Evolutionary conservation across 2,329 filamentous ascomycete genomes (phyloP).

Genomic region (Arthrobotrys megalospora): DNA sequence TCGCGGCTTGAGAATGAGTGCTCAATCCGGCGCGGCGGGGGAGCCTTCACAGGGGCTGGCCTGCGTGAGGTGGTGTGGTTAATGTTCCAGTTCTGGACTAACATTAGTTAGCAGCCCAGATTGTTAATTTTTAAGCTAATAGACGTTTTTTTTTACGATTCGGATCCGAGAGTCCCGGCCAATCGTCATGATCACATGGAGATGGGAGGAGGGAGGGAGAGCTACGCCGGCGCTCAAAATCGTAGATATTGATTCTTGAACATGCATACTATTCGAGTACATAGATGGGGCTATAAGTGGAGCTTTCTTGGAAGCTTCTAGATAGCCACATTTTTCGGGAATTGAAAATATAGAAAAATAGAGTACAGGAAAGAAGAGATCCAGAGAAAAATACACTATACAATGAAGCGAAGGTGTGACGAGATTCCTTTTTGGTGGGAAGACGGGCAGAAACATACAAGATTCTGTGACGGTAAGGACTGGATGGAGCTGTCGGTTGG

Average conservation of each 20-base stretch:
- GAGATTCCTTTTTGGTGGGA: conserved; percentile 1
- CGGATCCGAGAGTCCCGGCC: background rate
- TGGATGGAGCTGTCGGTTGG: background rate
- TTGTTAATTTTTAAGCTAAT: conserved; percentile 11
- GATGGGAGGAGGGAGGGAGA: no score
- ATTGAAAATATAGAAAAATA: conserved; percentile 1
- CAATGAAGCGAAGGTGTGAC: conserved; percentile 34
- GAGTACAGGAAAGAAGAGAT: conserved; percentile 28
- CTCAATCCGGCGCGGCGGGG: conserved; percentile 10
- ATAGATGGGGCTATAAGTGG: background rate
- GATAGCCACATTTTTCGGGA: background rate
- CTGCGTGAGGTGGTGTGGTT: background rate
- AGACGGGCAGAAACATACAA: conserved; percentile 7
- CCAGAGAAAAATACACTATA: conserved; percentile 16
- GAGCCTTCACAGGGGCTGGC: conserved; percentile 2
- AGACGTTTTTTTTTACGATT: conserved; percentile 5
- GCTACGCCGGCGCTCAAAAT: background rate
- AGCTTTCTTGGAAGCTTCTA: background rate
- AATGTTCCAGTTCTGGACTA: conserved; percentile 4
- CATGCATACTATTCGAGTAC: background rate
- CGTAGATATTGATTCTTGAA: conserved; percentile 4
- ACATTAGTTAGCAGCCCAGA: no score
- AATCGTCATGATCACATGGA: background rate
- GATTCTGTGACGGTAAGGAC: conserved; percentile 13
- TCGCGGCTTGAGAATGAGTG: conserved; percentile 39